Evolutionary conservation across 768 basidiomycete species (phyloP), one percentile per base, ranked within the genome.

Genomic region (Tylopilus subfusipes): DNA sequence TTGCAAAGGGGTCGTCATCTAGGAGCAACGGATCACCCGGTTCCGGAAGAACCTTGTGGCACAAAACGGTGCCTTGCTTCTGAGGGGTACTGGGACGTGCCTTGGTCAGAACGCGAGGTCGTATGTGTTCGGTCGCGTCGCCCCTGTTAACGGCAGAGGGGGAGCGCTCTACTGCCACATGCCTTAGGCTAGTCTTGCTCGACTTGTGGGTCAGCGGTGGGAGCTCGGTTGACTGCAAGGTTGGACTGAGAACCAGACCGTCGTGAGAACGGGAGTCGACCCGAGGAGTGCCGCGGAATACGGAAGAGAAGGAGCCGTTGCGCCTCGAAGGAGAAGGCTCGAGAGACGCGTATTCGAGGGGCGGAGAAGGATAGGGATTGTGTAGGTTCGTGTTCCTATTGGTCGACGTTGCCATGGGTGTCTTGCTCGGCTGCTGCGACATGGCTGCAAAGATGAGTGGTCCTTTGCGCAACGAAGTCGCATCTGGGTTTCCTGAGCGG

Each of bases 401-500:
- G 13, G 67, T 56, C 16, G 68, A 56, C 4, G 59, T 56, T 27
- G 59, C 30, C 38, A 24, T 3, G 56, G 52, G 40, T 29, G 42
- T 39, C 45, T 42, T 62, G 47, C 10, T 21, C 47, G 53, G 44
- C 16, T 70, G 63, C 27, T 64, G 65, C 7, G 63, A 53, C 77
- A 80, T 82, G 4, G 84, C 82, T 7, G 83, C 67, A 52, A 88
- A 88, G 30, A 88, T 88, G 22, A 83, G 73, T 1, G 86, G 84
- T 21, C 80, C 82, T 19, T 78, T 80, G 52, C 72, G 74, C 6
- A 68, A 42, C 4, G 65, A 57, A 56, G 59, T 6, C 48, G 40
- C 59, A 50, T 51, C 67, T 5, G 57, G 2, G 30, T 54, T 49
- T 29, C 56, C 63, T 1, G 63, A 56, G 42, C 65, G 60, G 14